Evolutionary conservation across 225 moss, liverwort and hornwort species (phyloP).

Genomic region (Physcomitrellopsis africana): DNA sequence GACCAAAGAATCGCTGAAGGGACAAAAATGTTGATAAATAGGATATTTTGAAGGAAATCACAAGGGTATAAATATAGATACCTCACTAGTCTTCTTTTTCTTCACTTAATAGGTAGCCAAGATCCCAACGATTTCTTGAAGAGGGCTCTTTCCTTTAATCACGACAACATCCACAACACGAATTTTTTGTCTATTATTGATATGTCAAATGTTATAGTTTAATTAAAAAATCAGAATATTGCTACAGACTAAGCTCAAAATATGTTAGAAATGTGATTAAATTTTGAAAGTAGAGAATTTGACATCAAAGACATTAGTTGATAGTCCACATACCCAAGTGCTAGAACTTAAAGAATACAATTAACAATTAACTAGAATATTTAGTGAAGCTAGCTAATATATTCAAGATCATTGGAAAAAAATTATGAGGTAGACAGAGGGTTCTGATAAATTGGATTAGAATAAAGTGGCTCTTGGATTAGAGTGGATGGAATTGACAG

Average conservation of each 20-base stretch:
- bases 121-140: no score
- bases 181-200: constrained; percentile 26
- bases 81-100: no score
- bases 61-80: no score
- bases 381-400: constrained; percentile 43
- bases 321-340: constrained; percentile 32
- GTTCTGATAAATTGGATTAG: constrained; percentile 40
- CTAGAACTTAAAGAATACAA: constrained; percentile 49
- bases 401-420: constrained; percentile 43
- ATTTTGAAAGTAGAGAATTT: constrained; percentile 44
- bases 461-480: constrained; percentile 40
- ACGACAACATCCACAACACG: no score
- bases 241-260: constrained; percentile 39
- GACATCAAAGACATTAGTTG: constrained; percentile 24
- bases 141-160: no score
- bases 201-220: constrained; percentile 26
- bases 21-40: no score
- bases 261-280: constrained; percentile 37
- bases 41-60: no score
- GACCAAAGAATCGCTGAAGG: no score
- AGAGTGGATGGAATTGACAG: constrained; percentile 47
- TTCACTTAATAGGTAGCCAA: no score
- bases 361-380: constrained; percentile 28
- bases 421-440: constrained; percentile 37
- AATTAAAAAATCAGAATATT: constrained; percentile 29